Conservation (phyloP, 2,329 filamentous ascomycete species). For the Aspergillus niger region DNA sequence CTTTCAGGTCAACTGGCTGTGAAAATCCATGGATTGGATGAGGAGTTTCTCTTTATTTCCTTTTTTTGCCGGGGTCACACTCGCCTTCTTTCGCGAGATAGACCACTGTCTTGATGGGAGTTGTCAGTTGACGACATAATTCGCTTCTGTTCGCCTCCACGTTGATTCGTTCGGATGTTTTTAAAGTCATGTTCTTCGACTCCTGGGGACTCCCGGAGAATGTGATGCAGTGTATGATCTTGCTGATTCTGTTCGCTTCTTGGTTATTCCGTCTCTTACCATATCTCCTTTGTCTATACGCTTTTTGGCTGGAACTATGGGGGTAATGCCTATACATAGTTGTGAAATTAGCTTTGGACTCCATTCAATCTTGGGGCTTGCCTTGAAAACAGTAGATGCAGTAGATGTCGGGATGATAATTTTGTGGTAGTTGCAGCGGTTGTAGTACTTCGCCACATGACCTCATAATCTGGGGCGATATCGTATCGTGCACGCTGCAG, state of each 20-base stretch:
- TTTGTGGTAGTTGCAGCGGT: not conserved
- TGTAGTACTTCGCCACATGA: not conserved
- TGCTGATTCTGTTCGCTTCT: slow-evolving; percentile 13
- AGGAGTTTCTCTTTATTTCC: slow-evolving; percentile 31
- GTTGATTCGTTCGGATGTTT: slow-evolving; percentile 32
- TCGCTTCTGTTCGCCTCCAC: slow-evolving; percentile 25
- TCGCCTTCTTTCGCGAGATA: slow-evolving; percentile 31
- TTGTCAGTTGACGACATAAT: slow-evolving; percentile 23
- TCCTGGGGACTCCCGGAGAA: slow-evolving; percentile 26
- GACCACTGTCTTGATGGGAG: slow-evolving; percentile 22
- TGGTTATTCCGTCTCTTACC: slow-evolving; percentile 18
- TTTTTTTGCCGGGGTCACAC: slow-evolving; percentile 32
- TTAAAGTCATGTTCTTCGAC: slow-evolving; percentile 8
- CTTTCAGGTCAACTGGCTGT: slow-evolving; percentile 31
- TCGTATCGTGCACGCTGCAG: not conserved
- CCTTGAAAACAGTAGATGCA: too few relatives aligned
- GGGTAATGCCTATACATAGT: slow-evolving; percentile 18
- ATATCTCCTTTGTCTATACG: slow-evolving; percentile 23
- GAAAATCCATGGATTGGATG: slow-evolving; percentile 42
- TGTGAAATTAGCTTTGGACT: slow-evolving; percentile 17
- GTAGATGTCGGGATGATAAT: too few relatives aligned
- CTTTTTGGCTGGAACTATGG: slow-evolving; percentile 4
- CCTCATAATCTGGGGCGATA: not conserved
- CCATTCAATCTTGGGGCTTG: not conserved
- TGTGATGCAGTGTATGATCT: slow-evolving; percentile 27